Evolutionary conservation across 345 rosid species (phyloP).

Genomic region (Brassica carinata): DNA sequence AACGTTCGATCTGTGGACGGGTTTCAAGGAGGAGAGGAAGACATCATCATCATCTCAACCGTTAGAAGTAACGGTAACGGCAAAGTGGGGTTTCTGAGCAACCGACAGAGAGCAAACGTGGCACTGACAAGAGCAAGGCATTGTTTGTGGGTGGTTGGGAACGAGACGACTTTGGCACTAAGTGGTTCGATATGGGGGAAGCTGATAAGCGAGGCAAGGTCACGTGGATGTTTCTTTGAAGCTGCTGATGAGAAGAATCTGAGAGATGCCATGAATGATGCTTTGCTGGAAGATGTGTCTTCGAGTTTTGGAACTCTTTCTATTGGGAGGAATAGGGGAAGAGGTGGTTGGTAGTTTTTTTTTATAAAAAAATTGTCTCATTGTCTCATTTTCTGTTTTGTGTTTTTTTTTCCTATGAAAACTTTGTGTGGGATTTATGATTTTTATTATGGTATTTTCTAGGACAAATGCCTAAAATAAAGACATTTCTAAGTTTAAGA

Average conservation of each 20-base stretch:
- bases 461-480: background rate
- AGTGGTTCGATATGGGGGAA: background rate
- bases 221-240: constrained; percentile 33
- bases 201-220: constrained; percentile 39
- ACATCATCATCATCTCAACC: background rate
- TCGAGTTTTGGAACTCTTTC: background rate
- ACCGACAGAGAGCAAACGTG: background rate
- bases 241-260: constrained; percentile 37
- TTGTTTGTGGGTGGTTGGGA: background rate
- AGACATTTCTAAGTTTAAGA: background rate
- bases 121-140: background rate
- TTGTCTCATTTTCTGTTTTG: background rate
- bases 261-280: background rate
- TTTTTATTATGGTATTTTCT: background rate
- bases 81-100: background rate
- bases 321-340: background rate
- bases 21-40: background rate
- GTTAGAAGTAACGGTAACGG: background rate
- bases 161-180: background rate
- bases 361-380: background rate
- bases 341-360: background rate
- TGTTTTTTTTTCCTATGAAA: background rate
- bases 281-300: background rate
- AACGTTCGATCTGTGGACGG: background rate
- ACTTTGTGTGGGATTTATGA: background rate